A percentile compares a stretch with the other conserved stretches of the same genome.
phyloP scores from a whole-genome alignment of 371 early-diverging fungal species.

The Circinella umbellata region DNA sequence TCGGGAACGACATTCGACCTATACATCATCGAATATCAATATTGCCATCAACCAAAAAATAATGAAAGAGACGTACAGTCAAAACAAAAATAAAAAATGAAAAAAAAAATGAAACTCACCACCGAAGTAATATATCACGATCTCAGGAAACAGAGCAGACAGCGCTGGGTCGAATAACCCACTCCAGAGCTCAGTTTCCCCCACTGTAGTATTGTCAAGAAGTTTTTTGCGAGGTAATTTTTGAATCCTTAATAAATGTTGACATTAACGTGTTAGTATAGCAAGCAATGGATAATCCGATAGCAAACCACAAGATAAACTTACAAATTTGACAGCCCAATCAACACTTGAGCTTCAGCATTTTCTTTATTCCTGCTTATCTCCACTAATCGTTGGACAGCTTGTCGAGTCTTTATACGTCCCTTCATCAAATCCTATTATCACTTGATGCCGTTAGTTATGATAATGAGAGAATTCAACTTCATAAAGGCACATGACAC shows the following conservation, averaged over 20 bases:
- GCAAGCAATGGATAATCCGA: constrained; percentile 10
- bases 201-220: constrained; percentile 8
- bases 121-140: constrained; percentile 15
- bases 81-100: constrained; percentile 3
- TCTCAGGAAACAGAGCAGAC: constrained; percentile 20
- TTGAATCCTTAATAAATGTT: constrained; percentile 21
- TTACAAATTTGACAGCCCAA: constrained; percentile 27
- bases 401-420: constrained; percentile 17
- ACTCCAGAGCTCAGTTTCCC: constrained; percentile 29
- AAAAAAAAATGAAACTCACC: constrained; percentile 20
- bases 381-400: constrained; percentile 18
- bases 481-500: not conserved
- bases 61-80: not conserved
- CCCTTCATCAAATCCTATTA: constrained; percentile 21
- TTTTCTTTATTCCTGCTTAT: constrained; percentile 17
- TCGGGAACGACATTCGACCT: constrained; percentile 25
- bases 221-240: constrained; percentile 18
- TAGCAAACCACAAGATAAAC: constrained; percentile 17
- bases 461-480: not conserved
- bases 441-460: constrained; percentile 11
- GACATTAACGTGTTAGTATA: not conserved
- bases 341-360: constrained; percentile 16
- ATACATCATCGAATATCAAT: constrained; percentile 9
- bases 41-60: constrained; percentile 11
- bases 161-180: constrained; percentile 27